Conservation (phyloP, 208 protist species). For the Crithidia thermophila region DNA sequence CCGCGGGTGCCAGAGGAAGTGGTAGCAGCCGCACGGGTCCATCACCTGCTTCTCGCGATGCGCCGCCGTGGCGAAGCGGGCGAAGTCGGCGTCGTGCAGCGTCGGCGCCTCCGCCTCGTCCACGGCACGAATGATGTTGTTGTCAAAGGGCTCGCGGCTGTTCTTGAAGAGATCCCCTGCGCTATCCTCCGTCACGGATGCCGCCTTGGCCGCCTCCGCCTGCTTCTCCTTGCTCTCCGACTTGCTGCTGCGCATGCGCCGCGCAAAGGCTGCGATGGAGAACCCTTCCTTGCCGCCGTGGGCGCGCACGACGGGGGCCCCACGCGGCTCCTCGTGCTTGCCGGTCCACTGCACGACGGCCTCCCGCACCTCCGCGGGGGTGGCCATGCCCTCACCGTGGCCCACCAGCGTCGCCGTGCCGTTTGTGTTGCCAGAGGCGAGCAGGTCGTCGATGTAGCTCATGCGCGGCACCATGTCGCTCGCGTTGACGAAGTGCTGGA, state of each 20-base stretch:
- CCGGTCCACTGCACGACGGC: constrained; percentile 20
- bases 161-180: constrained; percentile 37
- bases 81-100: constrained; percentile 17
- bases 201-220: background rate
- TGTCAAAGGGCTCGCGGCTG: constrained; percentile 46
- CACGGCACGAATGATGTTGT: constrained; percentile 19
- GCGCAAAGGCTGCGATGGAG: background rate
- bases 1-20: constrained; percentile 36
- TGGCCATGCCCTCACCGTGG: background rate
- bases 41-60: constrained; percentile 29
- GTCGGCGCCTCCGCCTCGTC: background rate
- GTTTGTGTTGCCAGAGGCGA: constrained; percentile 28
- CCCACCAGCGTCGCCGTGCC: constrained; percentile 19
- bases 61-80: constrained; percentile 18
- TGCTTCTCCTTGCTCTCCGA: background rate
- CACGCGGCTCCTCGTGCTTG: constrained; percentile 20
- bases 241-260: constrained; percentile 1
- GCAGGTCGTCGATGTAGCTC: constrained; percentile 26
- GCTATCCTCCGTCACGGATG: background rate
- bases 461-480: constrained; percentile 56
- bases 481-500: constrained; percentile 49
- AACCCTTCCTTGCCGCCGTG: background rate
- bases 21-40: constrained; percentile 43
- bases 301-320: background rate
- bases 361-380: constrained; percentile 21